Conservation (phyloP, 176 grass and related monocot species). For the Elymus sibiricus region DNA sequence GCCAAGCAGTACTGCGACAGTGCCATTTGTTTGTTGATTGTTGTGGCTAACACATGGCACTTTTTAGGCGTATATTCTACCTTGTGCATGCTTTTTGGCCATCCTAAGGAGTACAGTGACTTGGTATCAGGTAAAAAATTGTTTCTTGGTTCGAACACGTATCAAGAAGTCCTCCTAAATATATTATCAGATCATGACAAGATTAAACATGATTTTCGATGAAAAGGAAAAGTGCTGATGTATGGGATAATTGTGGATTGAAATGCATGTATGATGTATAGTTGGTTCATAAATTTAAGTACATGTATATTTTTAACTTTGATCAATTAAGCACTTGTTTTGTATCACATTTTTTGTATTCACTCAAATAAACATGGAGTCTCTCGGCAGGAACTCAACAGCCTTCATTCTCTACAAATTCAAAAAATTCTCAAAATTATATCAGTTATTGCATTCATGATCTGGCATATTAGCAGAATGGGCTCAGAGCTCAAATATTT, state of each 20-base stretch:
- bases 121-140: constrained; percentile 45
- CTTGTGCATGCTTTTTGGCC: constrained; percentile 69
- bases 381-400: neutral
- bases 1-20: neutral
- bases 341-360: neutral
- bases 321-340: neutral
- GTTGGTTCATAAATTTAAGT: neutral
- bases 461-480: neutral
- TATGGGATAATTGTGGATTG: neutral
- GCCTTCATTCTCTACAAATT: neutral
- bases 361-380: neutral
- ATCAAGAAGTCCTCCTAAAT: neutral
- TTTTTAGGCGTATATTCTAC: constrained; percentile 59
- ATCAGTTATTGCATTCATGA: neutral
- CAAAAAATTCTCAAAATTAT: neutral
- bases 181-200: neutral
- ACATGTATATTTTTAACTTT: neutral
- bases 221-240: neutral
- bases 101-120: constrained; percentile 50
- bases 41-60: neutral
- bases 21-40: neutral
- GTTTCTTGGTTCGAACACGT: neutral
- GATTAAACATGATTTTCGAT: neutral
- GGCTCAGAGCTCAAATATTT: neutral
- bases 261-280: neutral